phyloP scores from a whole-genome alignment of 2,329 filamentous ascomycete genomes.

The Botrytis pseudocinerea region DNA sequence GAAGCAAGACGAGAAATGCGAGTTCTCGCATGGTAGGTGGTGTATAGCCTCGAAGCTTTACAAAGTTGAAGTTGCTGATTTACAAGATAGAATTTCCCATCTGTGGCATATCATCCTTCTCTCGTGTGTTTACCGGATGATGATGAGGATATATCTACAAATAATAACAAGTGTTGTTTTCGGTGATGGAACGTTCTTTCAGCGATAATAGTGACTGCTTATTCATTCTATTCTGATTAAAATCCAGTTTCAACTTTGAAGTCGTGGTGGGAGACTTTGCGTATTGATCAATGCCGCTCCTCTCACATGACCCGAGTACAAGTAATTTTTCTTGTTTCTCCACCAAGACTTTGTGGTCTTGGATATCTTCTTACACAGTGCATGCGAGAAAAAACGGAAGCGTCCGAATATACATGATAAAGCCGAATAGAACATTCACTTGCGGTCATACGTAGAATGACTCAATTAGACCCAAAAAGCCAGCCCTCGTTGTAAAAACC shows the following conservation, averaged over 20 bases:
- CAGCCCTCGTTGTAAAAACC: neutral
- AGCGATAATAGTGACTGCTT: neutral
- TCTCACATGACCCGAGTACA: neutral
- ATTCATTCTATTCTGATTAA: neutral
- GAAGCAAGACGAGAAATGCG: too few relatives aligned
- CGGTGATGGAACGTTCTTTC: too few relatives aligned
- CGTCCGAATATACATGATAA: rapidly evolving
- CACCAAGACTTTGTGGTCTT: neutral
- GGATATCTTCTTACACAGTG: rapidly evolving
- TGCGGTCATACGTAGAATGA: neutral
- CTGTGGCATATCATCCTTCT: too few relatives aligned
- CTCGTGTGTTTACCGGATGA: too few relatives aligned
- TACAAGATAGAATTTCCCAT: too few relatives aligned
- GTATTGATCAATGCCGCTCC: rapidly evolving
- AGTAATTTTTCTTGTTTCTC: neutral
- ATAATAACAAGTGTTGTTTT: neutral
- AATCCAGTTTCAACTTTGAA: neutral
- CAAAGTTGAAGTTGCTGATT: too few relatives aligned
- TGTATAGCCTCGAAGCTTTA: too few relatives aligned
- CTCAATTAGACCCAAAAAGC: rapidly evolving
- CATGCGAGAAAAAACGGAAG: rapidly evolving
- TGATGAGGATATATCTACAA: neutral
- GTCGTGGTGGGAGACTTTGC: neutral
- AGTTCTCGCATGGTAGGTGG: too few relatives aligned
- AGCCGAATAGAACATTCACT: rapidly evolving